phyloP scores from a whole-genome alignment of 1,284 basidiomycete genomes.

The Naganishia sp. region DNA sequence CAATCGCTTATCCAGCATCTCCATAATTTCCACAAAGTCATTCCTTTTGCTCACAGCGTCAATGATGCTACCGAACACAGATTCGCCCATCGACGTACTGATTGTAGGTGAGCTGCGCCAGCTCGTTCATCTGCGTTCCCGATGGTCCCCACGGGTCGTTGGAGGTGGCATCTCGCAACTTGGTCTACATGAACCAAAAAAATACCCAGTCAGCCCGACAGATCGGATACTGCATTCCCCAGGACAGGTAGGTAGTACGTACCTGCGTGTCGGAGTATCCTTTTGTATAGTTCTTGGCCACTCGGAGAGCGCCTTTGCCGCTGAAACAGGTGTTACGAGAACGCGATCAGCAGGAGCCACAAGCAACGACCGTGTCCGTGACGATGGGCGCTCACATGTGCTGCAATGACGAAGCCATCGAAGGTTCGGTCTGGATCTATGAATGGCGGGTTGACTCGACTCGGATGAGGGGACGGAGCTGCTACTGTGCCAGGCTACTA shows the following conservation, averaged over 20 bases:
- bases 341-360: background rate
- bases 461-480: background rate
- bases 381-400: slow-evolving; percentile 46
- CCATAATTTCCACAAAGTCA: slow-evolving; percentile 99
- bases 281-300: slow-evolving; percentile 93
- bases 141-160: slow-evolving; percentile 99
- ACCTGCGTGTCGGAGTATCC: slow-evolving; percentile 75
- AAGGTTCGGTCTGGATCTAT: background rate
- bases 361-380: too few relatives aligned
- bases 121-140: slow-evolving; percentile 98
- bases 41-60: slow-evolving; percentile 60
- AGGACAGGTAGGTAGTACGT: slow-evolving; percentile 14
- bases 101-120: slow-evolving; percentile 96
- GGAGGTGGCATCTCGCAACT: slow-evolving; percentile 98
- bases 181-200: slow-evolving; percentile 60
- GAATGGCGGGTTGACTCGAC: background rate
- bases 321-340: background rate
- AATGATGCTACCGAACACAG: background rate
- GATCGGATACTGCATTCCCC: background rate
- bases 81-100: slow-evolving; percentile 65
- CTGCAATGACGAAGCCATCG: slow-evolving; percentile 48
- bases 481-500: too few relatives aligned
- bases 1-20: slow-evolving; percentile 97
- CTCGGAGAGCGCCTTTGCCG: slow-evolving; percentile 63
- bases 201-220: background rate